These are phyloP conservation scores for Penicillium sp. DNA, from an alignment of 2,329 filamentous ascomycete genomes.

Conservation along the genomic window DNA sequence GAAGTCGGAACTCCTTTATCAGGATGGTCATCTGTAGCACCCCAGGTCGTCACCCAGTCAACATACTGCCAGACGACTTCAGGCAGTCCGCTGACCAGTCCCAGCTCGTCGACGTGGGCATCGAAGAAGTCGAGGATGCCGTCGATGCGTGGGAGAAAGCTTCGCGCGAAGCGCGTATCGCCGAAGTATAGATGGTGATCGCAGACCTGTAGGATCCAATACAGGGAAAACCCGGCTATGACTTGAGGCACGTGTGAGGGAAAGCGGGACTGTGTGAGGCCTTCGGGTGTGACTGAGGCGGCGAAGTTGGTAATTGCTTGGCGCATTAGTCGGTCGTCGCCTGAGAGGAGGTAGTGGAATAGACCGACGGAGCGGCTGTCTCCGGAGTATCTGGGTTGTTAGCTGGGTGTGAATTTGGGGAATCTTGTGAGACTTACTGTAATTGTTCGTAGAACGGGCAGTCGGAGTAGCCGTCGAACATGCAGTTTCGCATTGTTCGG, in stretches of 20 bases:
- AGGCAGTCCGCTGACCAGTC: conserved; percentile 26
- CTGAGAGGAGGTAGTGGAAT: conserved; percentile 36
- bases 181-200: conserved; percentile 37
- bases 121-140: conserved; percentile 29
- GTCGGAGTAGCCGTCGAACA: conserved; percentile 39
- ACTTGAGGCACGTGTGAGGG: conserved; percentile 34
- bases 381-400: conserved; percentile 24
- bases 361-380: conserved; percentile 29
- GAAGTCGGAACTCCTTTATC: conserved; percentile 45
- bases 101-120: conserved; percentile 18
- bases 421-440: conserved; percentile 23
- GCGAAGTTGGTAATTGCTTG: conserved; percentile 37
- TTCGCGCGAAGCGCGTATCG: conserved; percentile 24
- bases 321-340: conserved; percentile 34
- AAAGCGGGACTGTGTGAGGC: conserved; percentile 34
- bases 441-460: conserved; percentile 42
- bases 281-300: conserved; percentile 27
- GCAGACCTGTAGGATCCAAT: conserved; percentile 35
- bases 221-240: conserved; percentile 34
- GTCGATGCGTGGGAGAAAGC: conserved; percentile 27
- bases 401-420: neutral
- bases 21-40: conserved; percentile 29
- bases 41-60: conserved; percentile 38
- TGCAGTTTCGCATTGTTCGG: conserved; percentile 37
- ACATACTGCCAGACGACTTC: conserved; percentile 36